Evolutionary conservation across 1,284 basidiomycete genomes (phyloP).

Genomic region (Schizophyllum amplum): DNA sequence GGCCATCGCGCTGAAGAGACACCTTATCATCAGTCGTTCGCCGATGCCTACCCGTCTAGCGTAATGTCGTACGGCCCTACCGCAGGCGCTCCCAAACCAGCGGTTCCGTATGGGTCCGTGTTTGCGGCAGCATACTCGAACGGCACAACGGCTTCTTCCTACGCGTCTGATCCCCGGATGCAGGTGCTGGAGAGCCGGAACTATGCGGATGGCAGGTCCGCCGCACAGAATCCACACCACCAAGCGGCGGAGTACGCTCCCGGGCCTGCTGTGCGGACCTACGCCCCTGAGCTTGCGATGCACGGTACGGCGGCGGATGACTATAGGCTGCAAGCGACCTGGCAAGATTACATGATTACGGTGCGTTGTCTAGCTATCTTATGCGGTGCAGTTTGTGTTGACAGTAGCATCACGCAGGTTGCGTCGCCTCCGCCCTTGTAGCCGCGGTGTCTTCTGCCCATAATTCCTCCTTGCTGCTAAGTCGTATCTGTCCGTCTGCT

Average conservation of each 20-base stretch:
- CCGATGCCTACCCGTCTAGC: neutral
- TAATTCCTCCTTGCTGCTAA: no score
- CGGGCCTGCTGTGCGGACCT: slow-evolving; percentile 8
- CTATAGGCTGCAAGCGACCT: slow-evolving; percentile 46
- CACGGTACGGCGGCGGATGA: slow-evolving; percentile 41
- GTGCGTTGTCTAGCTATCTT: slow-evolving; percentile 17
- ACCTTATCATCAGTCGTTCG: neutral
- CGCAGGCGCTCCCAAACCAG: no score
- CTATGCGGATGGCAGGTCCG: neutral
- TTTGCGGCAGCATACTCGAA: neutral
- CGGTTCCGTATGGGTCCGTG: no score
- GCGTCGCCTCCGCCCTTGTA: no score
- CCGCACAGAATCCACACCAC: neutral
- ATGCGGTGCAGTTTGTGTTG: neutral
- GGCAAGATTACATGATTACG: slow-evolving; percentile 48
- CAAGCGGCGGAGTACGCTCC: no score
- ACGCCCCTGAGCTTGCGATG: slow-evolving; percentile 32
- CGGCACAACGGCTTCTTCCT: neutral
- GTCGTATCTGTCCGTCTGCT: no score
- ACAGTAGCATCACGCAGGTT: no score
- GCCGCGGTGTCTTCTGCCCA: no score
- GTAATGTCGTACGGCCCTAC: neutral
- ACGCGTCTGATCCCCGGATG: neutral
- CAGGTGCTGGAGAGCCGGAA: neutral
- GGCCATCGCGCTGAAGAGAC: neutral